Conservation (phyloP, 306 rosid species). For the Morella rubra region DNA sequence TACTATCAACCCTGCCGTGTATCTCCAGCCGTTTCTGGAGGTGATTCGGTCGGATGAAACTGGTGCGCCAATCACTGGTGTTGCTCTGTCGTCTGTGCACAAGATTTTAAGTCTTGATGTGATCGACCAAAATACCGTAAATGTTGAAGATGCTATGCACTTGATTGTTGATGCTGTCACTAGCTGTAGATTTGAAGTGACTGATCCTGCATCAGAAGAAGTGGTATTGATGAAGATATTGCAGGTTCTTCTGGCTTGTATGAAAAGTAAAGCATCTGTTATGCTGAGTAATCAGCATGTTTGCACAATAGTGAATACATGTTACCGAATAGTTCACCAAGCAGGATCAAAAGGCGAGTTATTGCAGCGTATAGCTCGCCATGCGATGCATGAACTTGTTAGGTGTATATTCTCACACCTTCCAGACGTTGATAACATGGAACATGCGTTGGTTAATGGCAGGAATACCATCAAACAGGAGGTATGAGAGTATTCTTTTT, state of each 20-base stretch:
- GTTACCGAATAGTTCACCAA: conserved; percentile 97
- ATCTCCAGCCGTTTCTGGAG: conserved; percentile 95
- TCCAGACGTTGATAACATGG: conserved; percentile 75
- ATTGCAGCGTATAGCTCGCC: conserved; percentile 87
- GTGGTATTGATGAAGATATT: conserved; percentile 92
- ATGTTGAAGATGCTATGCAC: conserved; percentile 90
- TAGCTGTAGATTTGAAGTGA: conserved; percentile 95
- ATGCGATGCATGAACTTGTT: conserved; percentile 90
- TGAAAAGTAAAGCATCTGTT: conserved; percentile 92
- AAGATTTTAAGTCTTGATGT: conserved; percentile 89
- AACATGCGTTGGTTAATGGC: conserved; percentile 65
- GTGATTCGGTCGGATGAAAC: conserved; percentile 96
- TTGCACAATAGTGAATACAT: conserved; percentile 94
- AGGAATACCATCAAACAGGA: conserved; percentile 48
- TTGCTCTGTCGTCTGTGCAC: conserved; percentile 88
- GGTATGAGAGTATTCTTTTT: conserved; percentile 40
- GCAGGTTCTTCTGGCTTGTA: conserved; percentile 92
- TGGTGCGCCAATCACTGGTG: conserved; percentile 91
- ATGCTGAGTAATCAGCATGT: conserved; percentile 96
- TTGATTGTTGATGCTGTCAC: conserved; percentile 95
- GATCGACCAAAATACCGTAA: conserved; percentile 80
- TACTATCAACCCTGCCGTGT: conserved; percentile 72
- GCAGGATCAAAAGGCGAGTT: conserved; percentile 88
- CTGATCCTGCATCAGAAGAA: conserved; percentile 93
- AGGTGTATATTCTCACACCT: conserved; percentile 93